Percentiles rank a stretch among this genome's conserved stretches.
phyloP scores from a whole-genome alignment of 805 yeast species.

The Barnettozyma californica region DNA sequence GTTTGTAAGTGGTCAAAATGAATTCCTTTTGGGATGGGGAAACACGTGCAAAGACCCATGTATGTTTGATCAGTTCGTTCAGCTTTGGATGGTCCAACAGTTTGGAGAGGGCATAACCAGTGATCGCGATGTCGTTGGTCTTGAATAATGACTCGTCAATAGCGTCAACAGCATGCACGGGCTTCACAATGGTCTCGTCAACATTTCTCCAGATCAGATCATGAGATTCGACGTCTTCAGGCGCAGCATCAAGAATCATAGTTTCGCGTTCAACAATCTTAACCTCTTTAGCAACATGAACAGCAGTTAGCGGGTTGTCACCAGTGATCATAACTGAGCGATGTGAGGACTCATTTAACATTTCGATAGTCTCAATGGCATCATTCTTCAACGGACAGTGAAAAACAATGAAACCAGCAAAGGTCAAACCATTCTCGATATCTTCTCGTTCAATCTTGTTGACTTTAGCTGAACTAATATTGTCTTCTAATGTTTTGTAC shows the following conservation, averaged over 20 bases:
- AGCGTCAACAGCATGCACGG: slow-evolving; percentile 54
- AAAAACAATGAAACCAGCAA: slow-evolving; percentile 94
- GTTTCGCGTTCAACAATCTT: slow-evolving; percentile 79
- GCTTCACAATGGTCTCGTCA: slow-evolving; percentile 65
- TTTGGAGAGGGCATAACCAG: slow-evolving; percentile 81
- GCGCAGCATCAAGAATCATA: slow-evolving; percentile 77
- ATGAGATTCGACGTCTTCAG: slow-evolving; percentile 61
- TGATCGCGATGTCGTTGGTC: slow-evolving; percentile 79
- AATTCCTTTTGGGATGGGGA: slow-evolving; percentile 95
- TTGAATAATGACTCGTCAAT: slow-evolving; percentile 54
- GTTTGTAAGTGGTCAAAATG: slow-evolving; percentile 75
- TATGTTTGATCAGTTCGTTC: slow-evolving; percentile 68
- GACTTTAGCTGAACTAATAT: slow-evolving; percentile 42
- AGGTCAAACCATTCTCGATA: slow-evolving; percentile 67
- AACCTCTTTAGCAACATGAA: slow-evolving; percentile 94
- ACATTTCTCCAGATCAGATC: slow-evolving; percentile 82
- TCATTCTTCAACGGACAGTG: slow-evolving; percentile 95
- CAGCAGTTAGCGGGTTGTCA: slow-evolving; percentile 97
- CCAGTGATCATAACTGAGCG: slow-evolving; percentile 98
- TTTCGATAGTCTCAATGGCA: slow-evolving; percentile 82
- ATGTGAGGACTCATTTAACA: slow-evolving; percentile 93
- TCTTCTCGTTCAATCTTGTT: slow-evolving; percentile 65
- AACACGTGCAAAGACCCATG: slow-evolving; percentile 97
- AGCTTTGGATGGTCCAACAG: slow-evolving; percentile 66
- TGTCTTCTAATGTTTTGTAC: slow-evolving; percentile 60